Conservation (phyloP, 768 basidiomycete genomes). For the Hemileccinum impolitum region DNA sequence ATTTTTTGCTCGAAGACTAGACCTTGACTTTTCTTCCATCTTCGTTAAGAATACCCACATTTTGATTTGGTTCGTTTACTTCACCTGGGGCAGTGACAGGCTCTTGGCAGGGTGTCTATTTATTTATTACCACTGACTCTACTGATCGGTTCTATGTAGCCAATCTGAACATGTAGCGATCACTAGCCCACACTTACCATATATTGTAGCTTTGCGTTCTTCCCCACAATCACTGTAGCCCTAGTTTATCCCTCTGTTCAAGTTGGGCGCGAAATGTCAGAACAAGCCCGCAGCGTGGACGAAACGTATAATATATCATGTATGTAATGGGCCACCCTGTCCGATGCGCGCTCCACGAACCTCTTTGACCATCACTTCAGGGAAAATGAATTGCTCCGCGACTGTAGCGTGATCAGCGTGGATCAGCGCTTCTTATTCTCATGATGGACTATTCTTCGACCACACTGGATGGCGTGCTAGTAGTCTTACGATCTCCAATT, state of each 20-base stretch:
- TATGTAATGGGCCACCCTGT: conserved; percentile 2
- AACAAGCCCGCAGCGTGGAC: not conserved
- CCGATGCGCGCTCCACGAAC: not conserved
- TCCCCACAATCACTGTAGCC: conserved; percentile 19
- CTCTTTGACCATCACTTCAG: not conserved
- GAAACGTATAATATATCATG: too few relatives aligned
- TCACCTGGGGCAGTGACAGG: conserved; percentile 9
- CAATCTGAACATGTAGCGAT: conserved; percentile 26
- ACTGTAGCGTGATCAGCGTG: not conserved
- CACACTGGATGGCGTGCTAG: conserved; percentile 12
- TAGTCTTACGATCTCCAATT: not conserved
- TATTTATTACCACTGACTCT: conserved; percentile 12
- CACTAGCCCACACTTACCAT: conserved; percentile 7
- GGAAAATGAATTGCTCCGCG: not conserved
- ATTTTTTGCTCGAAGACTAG: conserved; percentile 73
- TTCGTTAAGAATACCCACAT: conserved; percentile 17
- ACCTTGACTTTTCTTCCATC: not conserved
- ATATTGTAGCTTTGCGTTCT: conserved; percentile 20
- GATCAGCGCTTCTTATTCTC: not conserved
- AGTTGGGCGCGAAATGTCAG: not conserved
- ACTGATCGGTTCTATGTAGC: conserved; percentile 23
- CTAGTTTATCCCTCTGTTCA: conserved; percentile 11
- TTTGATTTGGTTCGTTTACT: conserved; percentile 3
- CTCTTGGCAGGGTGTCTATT: conserved; percentile 15
- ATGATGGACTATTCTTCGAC: not conserved